These are phyloP conservation scores for Candida multigemmis DNA, from an alignment of 805 yeast species.

Conservation along the genomic window DNA sequence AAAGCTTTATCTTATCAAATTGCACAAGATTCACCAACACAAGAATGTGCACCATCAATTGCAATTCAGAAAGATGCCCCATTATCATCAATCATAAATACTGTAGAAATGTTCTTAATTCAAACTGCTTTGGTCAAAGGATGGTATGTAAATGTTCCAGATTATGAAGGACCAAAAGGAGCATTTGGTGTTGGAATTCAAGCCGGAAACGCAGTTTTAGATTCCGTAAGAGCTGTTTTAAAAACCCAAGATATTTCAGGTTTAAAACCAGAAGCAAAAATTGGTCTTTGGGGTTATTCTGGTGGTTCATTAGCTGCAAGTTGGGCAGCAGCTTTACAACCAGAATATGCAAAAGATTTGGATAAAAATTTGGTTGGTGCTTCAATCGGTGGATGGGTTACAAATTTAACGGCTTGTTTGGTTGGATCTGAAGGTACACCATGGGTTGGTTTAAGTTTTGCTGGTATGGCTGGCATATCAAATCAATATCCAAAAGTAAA, in stretches of 20 bases:
- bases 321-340: slow-evolving; percentile 26
- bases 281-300: slow-evolving; percentile 22
- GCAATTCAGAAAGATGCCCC: slow-evolving; percentile 11
- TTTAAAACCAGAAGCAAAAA: slow-evolving; percentile 7
- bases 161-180: slow-evolving; percentile 22
- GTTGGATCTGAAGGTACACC: slow-evolving; percentile 12
- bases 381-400: slow-evolving; percentile 24
- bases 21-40: slow-evolving; percentile 17
- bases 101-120: slow-evolving; percentile 10
- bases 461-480: slow-evolving; percentile 16
- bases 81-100: slow-evolving; percentile 5
- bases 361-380: slow-evolving; percentile 13
- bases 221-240: slow-evolving; percentile 20
- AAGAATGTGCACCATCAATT: slow-evolving; percentile 18
- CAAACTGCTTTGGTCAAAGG: slow-evolving; percentile 15
- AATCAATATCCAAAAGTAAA: slow-evolving; percentile 16
- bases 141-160: slow-evolving; percentile 22
- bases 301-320: slow-evolving; percentile 27
- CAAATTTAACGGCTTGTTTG: slow-evolving; percentile 18
- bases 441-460: slow-evolving; percentile 17
- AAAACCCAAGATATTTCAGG: slow-evolving; percentile 8
- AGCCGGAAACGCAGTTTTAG: slow-evolving; percentile 19
- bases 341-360: slow-evolving; percentile 23
- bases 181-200: slow-evolving; percentile 20
- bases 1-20: slow-evolving; percentile 17